These are phyloP conservation scores for Isoetes engelmannii DNA, from an alignment of 83 land plant species.

Conservation along the genomic window DNA sequence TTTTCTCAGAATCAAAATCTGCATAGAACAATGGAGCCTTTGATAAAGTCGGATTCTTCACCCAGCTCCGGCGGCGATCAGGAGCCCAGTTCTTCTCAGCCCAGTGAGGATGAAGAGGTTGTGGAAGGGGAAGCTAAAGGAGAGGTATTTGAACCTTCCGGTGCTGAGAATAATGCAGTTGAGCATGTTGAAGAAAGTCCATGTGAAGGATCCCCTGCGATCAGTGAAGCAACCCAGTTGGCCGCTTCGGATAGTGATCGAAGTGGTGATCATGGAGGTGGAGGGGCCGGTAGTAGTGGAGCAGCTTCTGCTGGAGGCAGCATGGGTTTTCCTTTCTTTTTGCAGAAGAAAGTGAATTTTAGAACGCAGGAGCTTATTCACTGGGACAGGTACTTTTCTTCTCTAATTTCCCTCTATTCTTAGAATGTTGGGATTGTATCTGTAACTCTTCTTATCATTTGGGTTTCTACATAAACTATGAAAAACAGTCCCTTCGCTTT, in stretches of 20 bases:
- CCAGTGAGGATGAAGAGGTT: neutral
- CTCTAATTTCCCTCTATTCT: neutral
- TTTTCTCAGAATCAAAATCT: too few species aligned
- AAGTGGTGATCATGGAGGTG: neutral
- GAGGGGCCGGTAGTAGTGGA: neutral
- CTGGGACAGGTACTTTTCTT: slow-evolving; percentile 11
- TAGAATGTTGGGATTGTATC: too few species aligned
- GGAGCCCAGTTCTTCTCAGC: too few species aligned
- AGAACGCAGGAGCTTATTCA: slow-evolving; percentile 16
- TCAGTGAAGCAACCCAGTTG: slow-evolving; percentile 14
- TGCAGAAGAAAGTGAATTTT: slow-evolving; percentile 14
- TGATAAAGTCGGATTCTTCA: too few species aligned
- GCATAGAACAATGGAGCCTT: too few species aligned
- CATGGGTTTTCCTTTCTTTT: slow-evolving; percentile 10
- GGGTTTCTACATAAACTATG: too few species aligned
- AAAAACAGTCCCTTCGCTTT: too few species aligned
- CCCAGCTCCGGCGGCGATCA: too few species aligned
- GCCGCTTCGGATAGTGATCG: neutral
- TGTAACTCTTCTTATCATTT: too few species aligned
- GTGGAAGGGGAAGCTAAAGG: neutral
- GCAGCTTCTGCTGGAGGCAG: neutral
- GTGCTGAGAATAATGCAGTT: too few species aligned
- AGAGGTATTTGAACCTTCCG: too few species aligned
- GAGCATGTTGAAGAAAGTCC: too few species aligned
- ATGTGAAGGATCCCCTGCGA: slow-evolving; percentile 6